phyloP scores from a whole-genome alignment of 139 green algal genomes.

The Volvox africanus region DNA sequence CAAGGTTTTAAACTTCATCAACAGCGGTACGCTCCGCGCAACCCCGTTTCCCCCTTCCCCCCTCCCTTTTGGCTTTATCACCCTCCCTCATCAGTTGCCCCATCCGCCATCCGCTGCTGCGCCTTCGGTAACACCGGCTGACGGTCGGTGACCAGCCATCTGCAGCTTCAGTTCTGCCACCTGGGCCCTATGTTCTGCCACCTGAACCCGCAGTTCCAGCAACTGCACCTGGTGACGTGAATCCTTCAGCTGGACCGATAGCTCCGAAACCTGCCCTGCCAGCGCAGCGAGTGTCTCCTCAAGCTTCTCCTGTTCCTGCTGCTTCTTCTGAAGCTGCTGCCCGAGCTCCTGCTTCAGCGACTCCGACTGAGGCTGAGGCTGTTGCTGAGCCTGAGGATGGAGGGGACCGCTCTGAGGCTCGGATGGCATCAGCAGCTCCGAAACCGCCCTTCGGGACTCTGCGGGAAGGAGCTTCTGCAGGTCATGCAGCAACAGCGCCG shows the following conservation, averaged over 20 bases:
- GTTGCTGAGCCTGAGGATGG: too few species aligned
- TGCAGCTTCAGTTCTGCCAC: constrained; percentile 3
- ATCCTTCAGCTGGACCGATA: neutral
- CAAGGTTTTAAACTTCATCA: too few species aligned
- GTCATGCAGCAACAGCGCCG: neutral
- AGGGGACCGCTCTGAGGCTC: neutral
- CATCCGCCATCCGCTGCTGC: too few species aligned
- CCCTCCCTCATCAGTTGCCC: too few species aligned
- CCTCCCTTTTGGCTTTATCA: too few species aligned
- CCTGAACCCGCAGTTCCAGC: neutral
- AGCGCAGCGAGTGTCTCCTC: neutral
- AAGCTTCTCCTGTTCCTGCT: neutral
- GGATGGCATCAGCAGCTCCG: neutral
- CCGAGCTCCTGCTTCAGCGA: neutral
- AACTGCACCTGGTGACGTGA: constrained; percentile 8
- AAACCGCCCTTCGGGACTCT: neutral
- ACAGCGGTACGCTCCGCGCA: too few species aligned
- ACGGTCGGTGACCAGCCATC: neutral
- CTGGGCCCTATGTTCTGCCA: neutral
- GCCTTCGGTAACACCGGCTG: too few species aligned
- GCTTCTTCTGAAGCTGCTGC: too few species aligned
- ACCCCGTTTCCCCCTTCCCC: too few species aligned
- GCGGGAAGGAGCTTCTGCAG: neutral
- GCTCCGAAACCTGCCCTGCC: neutral
- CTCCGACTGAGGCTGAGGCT: neutral